Conservation (phyloP, 2,329 filamentous ascomycete genomes). For the Fusarium burgessii region DNA sequence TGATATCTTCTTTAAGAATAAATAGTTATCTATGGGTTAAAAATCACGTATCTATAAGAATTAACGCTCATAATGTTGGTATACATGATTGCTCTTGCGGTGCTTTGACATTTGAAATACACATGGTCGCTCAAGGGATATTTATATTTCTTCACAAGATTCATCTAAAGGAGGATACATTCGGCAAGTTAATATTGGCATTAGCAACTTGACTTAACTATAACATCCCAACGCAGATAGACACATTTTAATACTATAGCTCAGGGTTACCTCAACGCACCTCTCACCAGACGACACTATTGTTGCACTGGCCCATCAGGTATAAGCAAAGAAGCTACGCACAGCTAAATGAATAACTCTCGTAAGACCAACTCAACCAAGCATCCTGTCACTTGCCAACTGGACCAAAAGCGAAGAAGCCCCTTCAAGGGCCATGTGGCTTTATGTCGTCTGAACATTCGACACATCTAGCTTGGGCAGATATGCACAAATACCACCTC, state of each 20-base stretch:
- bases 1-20: neutral
- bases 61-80: neutral
- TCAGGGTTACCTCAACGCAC: neutral
- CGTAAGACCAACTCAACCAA: neutral
- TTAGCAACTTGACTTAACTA: neutral
- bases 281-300: neutral
- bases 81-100: neutral
- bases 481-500: neutral
- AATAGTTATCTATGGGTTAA: neutral
- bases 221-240: neutral
- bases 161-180: neutral
- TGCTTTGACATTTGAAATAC: neutral
- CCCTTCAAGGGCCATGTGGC: neutral
- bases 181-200: neutral
- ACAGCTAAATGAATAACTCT: neutral
- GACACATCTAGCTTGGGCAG: neutral
- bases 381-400: neutral
- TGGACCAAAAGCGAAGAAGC: neutral
- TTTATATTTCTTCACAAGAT: neutral
- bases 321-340: neutral
- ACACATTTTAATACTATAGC: neutral
- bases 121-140: neutral
- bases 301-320: neutral
- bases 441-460: neutral
- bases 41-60: neutral